Evolutionary conservation across 352 stramenopile genomes (phyloP).

Genomic region (Phytopythium helicoides): DNA sequence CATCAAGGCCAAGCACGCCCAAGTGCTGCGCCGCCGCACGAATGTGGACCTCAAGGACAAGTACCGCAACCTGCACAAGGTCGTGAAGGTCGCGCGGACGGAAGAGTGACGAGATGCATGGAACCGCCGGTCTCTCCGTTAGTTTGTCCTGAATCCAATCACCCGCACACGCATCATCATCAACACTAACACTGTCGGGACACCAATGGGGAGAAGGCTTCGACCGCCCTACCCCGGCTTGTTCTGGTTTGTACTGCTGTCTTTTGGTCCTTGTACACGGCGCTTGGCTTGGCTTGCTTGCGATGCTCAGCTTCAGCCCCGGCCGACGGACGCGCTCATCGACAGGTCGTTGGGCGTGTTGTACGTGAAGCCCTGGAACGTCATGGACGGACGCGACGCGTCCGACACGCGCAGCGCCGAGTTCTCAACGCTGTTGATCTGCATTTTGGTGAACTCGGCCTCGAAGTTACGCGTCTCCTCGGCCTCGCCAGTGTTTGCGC

Average conservation of each 20-base stretch:
- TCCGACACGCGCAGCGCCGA: slow-evolving; percentile 69
- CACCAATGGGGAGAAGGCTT: too few relatives aligned
- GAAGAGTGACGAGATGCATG: slow-evolving; percentile 2
- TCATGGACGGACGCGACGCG: slow-evolving; percentile 80
- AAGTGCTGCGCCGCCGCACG: slow-evolving; percentile 43
- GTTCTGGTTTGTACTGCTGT: too few relatives aligned
- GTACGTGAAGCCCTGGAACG: slow-evolving; percentile 89
- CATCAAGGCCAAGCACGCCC: slow-evolving; percentile 59
- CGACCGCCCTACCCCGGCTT: too few relatives aligned
- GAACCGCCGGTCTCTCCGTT: neutral
- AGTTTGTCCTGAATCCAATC: too few relatives aligned
- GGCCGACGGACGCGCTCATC: slow-evolving; percentile 67
- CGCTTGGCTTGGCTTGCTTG: too few relatives aligned
- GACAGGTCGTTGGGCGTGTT: slow-evolving; percentile 87
- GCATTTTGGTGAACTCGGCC: slow-evolving; percentile 89
- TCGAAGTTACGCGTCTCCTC: slow-evolving; percentile 91
- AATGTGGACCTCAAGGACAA: slow-evolving; percentile 87
- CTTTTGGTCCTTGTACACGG: too few relatives aligned
- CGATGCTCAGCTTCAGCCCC: slow-evolving; percentile 17
- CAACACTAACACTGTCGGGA: too few relatives aligned
- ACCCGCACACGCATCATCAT: neutral
- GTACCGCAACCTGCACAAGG: slow-evolving; percentile 69
- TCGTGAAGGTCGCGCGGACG: slow-evolving; percentile 22
- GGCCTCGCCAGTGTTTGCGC: slow-evolving; percentile 45
- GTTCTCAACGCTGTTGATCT: slow-evolving; percentile 84